Conservation (phyloP, 768 basidiomycete genomes). For the Hydnomerulius pinastri region DNA sequence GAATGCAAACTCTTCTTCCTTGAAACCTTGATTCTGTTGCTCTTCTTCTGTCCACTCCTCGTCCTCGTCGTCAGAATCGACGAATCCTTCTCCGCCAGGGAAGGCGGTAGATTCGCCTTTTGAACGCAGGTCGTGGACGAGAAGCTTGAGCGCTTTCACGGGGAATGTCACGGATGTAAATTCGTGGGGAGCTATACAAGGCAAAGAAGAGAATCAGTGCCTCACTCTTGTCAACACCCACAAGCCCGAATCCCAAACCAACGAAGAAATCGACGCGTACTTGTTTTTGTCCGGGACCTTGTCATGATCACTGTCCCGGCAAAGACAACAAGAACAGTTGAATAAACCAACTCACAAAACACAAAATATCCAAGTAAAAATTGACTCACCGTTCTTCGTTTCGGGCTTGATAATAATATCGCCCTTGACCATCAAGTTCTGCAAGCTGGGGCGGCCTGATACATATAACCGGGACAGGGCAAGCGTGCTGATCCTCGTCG, state of each 20-base stretch:
- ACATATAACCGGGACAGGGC: slow-evolving; percentile 76
- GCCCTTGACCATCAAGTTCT: slow-evolving; percentile 79
- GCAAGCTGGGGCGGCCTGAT: slow-evolving; percentile 65
- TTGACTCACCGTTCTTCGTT: slow-evolving; percentile 73
- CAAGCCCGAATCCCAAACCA: slow-evolving; percentile 2
- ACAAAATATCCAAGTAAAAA: slow-evolving; percentile 9
- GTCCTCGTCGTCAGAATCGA: slow-evolving; percentile 82
- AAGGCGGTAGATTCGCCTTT: slow-evolving; percentile 74
- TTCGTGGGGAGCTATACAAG: slow-evolving; percentile 71
- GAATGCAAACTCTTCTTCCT: slow-evolving; percentile 79
- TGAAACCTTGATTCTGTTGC: slow-evolving; percentile 54
- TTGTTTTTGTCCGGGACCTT: slow-evolving; percentile 82
- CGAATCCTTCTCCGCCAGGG: slow-evolving; percentile 56
- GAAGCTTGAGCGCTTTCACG: slow-evolving; percentile 87
- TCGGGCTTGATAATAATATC: slow-evolving; percentile 85
- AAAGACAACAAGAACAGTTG: slow-evolving; percentile 23
- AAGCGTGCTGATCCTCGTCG: slow-evolving; percentile 80
- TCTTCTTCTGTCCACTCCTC: slow-evolving; percentile 97
- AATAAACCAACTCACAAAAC: slow-evolving; percentile 11
- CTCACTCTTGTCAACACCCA: not conserved
- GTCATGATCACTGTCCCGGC: slow-evolving; percentile 87
- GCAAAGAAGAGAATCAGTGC: slow-evolving; percentile 23
- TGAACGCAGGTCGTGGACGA: slow-evolving; percentile 81
- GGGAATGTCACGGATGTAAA: slow-evolving; percentile 88
- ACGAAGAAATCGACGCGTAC: slow-evolving; percentile 48